Base-by-base conservation (phyloP, 305 asterid species). In the Fraxinus paxiana region DNA sequence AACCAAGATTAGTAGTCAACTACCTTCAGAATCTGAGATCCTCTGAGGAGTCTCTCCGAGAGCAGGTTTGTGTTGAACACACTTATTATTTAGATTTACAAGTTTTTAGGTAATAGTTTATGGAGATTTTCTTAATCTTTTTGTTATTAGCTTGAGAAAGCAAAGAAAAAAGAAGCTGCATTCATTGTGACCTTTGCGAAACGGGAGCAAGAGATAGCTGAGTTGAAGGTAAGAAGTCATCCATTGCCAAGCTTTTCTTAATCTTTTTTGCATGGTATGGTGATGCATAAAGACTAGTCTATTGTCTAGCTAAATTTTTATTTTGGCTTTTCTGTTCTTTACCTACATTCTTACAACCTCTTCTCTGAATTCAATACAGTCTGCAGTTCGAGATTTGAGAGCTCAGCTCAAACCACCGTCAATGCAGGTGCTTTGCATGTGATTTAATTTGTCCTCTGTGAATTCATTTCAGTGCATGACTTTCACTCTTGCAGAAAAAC, bases 121-220 rank as follows among this genome's bases (percentile, higher is more conserved):
- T 38, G 84, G 18, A 78, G 5, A 46, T 79, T 56, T 31, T 13
- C 28, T 76, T 61, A 56, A 33, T n/a, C 13, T 20, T 83, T 75
- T 41, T 74, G 63, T 37, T 71, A 67, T 88, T 84, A 95, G 99
- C 91, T 95, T 81, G 99, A 93, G 81, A 94, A 91, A 84, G 96
- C 97, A 61, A 95, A 92, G 92, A 93, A 92, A 85, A 95, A 94
- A 84, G 99, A 95, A 88, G 98, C 97, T 77, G 99, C 98, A 72
- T 93, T 95, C 87, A 93, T 95, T 78, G 95, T 95, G 82, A 93
- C 98, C 75, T 93, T 95, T 90, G 98, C 98, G 15, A 95, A 95
- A 83, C 91, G 98, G 79, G 99, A 95, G 88, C 99, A 92, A 87
- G 99, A 95, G 92, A 95, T 95, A 87, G 96, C 99, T 85, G 99